A percentile compares a stretch with the other conserved stretches of the same genome.
Conservation (phyloP, 257 asterid species). For the Fraxinus cuspidata region DNA sequence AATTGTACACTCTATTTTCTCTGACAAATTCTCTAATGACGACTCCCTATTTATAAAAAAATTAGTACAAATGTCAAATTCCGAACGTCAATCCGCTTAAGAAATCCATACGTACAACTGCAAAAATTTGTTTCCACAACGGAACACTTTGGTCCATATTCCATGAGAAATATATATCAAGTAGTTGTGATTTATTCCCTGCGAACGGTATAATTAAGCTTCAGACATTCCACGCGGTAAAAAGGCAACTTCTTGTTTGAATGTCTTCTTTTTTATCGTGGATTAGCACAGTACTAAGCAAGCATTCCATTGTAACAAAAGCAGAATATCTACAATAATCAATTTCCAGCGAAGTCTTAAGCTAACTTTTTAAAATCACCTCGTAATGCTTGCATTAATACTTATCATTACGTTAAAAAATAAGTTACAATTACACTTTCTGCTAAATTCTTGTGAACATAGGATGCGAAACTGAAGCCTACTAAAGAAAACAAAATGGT, state of each 20-base stretch:
- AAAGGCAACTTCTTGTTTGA: too few species aligned
- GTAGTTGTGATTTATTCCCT: background rate
- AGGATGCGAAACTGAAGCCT: constrained; percentile 27
- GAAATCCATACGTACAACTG: too few species aligned
- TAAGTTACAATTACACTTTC: constrained; percentile 36
- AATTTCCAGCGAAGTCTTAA: background rate
- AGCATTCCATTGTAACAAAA: background rate
- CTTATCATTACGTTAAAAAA: constrained; percentile 26
- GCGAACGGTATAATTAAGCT: background rate
- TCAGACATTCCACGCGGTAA: too few species aligned
- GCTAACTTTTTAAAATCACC: background rate
- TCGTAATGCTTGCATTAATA: constrained; percentile 29
- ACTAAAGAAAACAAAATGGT: constrained; percentile 26
- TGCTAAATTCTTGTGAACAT: constrained; percentile 18
- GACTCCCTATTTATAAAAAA: too few species aligned
- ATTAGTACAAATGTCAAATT: too few species aligned
- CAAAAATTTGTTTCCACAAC: too few species aligned
- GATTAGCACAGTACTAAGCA: background rate
- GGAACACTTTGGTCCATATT: background rate
- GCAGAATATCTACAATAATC: background rate
- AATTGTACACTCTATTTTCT: too few species aligned
- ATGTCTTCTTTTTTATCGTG: too few species aligned
- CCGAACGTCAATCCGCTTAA: too few species aligned
- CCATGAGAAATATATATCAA: background rate
- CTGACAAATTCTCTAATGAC: too few species aligned